Evolutionary conservation across 2,329 filamentous ascomycete species (phyloP), one percentile per base, ranked within the genome.

Genomic region (Gyromitra esculenta): DNA sequence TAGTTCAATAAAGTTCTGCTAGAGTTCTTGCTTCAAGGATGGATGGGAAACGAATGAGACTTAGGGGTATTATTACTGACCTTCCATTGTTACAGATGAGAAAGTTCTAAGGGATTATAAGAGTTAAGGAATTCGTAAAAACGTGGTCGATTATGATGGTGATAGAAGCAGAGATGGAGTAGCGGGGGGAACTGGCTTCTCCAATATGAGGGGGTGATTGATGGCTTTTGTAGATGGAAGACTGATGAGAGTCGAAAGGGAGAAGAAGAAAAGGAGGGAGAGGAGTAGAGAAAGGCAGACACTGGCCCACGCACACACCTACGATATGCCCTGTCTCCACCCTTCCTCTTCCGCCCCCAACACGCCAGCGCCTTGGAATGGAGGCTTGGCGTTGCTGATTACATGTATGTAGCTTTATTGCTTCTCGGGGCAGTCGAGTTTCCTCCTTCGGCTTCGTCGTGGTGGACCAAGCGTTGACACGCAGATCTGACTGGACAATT

Each of bases 21-120:
- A 59, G 62, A 66, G 59, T 59, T 65, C 25, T 43, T 41, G 54
- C 59, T 48, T 35, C n/a, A 0, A 39, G 79, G 56, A 64, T 65
- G 54, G 57, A 71, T 75, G 35, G 25, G 78, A 66, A 54, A 64
- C 68, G 59, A 37, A 48, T 67, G 59, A 45, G 60, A 67, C 65
- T 59, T 64, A 35, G 56, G 64, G 65, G 56, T 64, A 77, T 70
- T 70, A 50, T 67, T 78, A 81, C 83, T 81, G 81, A 84, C 83
- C 83, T 83, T 84, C 83, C 83, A 84, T 84, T 80, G 81, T 78
- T 81, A 79, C 80, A 78, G 64, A 39, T 75, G 56, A 74, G 72
- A 66, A 69, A 76, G 76, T 59, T 79, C 57, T 79, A 77, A 64
- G 59, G 39, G 66, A 76, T 79, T 63, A 45, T 48, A 67, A 67